Percentiles rank a stretch among this genome's conserved stretches.
These are phyloP conservation scores for Medicago truncatula DNA, from an alignment of 306 rosid species.

Conservation along the genomic window MtrunA17r5.0-ANR NC_053042.1:46746001-46746500, in stretches of 20 bases:
- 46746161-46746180: slow-evolving; percentile 63
- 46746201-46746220: neutral
- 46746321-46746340: slow-evolving; percentile 41
- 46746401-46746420: slow-evolving; percentile 51
- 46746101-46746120: slow-evolving; percentile 40
- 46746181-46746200: slow-evolving; percentile 33
- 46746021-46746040: neutral
- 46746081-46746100: slow-evolving; percentile 61
- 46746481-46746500: slow-evolving; percentile 37
- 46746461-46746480: slow-evolving; percentile 47
- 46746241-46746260: slow-evolving; percentile 16
- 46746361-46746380: slow-evolving; percentile 30
- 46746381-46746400: slow-evolving; percentile 41
- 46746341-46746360: slow-evolving; percentile 37
- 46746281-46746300: neutral
- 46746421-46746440: slow-evolving; percentile 72
- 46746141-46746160: slow-evolving; percentile 5
- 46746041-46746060: slow-evolving; percentile 37
- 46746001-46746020: neutral
- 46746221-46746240: slow-evolving; percentile 37
- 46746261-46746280: neutral
- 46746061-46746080: neutral
- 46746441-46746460: slow-evolving; percentile 72
- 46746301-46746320: slow-evolving; percentile 1
- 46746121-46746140: neutral